Evolutionary conservation across 345 rosid genomes (phyloP), one percentile per base, ranked within the genome.

Genomic region (Euphorbia peplus): DNA sequence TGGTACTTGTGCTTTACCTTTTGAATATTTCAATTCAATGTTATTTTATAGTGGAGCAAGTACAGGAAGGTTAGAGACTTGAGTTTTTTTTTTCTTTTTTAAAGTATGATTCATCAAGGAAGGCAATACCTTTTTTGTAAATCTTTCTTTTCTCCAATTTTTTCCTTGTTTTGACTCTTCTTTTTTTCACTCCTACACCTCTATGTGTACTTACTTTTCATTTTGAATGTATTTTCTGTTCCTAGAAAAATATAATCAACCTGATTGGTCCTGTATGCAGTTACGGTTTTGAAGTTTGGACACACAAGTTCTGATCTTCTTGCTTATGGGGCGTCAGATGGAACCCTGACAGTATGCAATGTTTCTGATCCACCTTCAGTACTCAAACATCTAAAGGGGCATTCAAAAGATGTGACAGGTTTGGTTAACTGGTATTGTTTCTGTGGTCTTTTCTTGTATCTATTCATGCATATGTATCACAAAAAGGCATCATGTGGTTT

Each of bases 321-420:
- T 71, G 99, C 99, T 54, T 93, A 85, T 80, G 97, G 99, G 71
- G 92, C 95, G 71, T 80, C 96, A 5, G 97, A 95, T 89, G 99
- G 99, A 75, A 81, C 87, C 70, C 83, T 95, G 76, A 88, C 93
- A 21, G 89, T 89, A 53, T 95, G 97, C 75, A 80, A 59, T 44
- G 95, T 95, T 73, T 82, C 85, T 10, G 91, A 95, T 26, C 87
- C 90, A 75, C 90, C 96, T 76, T 83, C 87, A 67, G 77, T 87
- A 48, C 76, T 80, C 63, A 86, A 82, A 77, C 84, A 83, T 67
- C 82, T 90, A 63, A 83, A 66, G 28, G 93, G 95, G 58, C 96
- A 95, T 66, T 84, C 93, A 14, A 90, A 86, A 81, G 98, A 93
- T 86, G 97, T 93, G 88, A 91, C 99, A 91, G 99, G 99, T 95